phyloP scores from a whole-genome alignment of 139 green algal species.

The Bryopsis sp. region DNA sequence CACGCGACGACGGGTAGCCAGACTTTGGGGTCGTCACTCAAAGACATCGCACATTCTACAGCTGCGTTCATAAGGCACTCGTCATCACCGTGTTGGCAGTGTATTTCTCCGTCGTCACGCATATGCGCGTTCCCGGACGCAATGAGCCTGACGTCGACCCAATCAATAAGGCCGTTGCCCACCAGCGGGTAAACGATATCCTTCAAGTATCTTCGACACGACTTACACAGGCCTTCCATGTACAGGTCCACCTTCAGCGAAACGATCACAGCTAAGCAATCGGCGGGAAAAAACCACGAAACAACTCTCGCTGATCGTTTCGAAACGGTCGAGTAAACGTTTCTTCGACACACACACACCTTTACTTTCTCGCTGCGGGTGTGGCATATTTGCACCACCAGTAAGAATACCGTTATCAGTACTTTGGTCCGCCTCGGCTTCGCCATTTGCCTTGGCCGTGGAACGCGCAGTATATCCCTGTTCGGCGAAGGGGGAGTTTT shows the following conservation, averaged over 20 bases:
- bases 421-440: too few species aligned
- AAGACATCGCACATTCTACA: not conserved
- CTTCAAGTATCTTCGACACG: not conserved
- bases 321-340: too few species aligned
- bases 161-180: conserved; percentile 3
- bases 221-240: conserved; percentile 12
- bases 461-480: too few species aligned
- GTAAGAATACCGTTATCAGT: too few species aligned
- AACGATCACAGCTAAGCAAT: too few species aligned
- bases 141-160: conserved; percentile 1
- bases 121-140: conserved; percentile 1
- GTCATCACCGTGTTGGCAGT: conserved; percentile 6
- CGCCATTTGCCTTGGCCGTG: too few species aligned
- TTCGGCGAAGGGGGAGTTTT: too few species aligned
- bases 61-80: conserved; percentile 17
- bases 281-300: too few species aligned
- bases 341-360: too few species aligned
- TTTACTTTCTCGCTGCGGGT: too few species aligned
- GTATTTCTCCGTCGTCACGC: not conserved
- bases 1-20: conserved; percentile 16
- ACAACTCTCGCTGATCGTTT: too few species aligned
- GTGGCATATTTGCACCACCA: too few species aligned
- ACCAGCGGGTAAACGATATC: not conserved
- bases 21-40: not conserved
- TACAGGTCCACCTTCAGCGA: conserved; percentile 12